Base-by-base conservation (phyloP, 2,329 filamentous ascomycete species). In the Pezicula rhizophila region DNA sequence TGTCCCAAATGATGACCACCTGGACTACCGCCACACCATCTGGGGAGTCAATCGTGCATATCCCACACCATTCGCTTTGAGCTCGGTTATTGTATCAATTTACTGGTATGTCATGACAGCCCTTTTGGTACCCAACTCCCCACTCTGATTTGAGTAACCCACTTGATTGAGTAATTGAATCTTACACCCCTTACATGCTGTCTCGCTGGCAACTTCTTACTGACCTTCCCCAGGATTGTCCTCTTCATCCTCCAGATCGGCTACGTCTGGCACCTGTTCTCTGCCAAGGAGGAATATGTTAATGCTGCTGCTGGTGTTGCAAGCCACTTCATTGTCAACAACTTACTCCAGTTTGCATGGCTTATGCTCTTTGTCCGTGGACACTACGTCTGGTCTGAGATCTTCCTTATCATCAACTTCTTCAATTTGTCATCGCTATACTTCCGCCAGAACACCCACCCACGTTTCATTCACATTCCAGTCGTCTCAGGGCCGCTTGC, bases 251-350 rank as follows among this genome's bases (percentile, higher is more conserved):
- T 88, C 34, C 90, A 96, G 65, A 70, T 84, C 46, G 82, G 78
- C 58, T 95, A 95, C 67, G 74, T 90, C 51, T 79, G 76, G 60
- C 82, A 89, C 60, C 80, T 96, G 56, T 95, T 89, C 74, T 84
- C 81, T 42, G 72, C 74, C 56, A 79, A 85, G 57, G 64, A 74
- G 41, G 78, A 79, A 25, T 74, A 79, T 46, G 79, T 89, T 54
- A 78, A 80, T 52, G 77, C 81, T 14, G 87, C 89, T 18, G 85
- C 85, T 56, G 83, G 87, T 57, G 84, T 95, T 12, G 89, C 87
- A 52, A 78, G 80, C 58, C 88, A 95, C 73, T 95, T 92, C 68
- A 89, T 95, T 65, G 65, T 86, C 59, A 87, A 89, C 76, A 96
- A 95, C 68, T 71, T 96, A 38, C 77, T 95, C 52, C 80, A 89